Conservation (phyloP, 257 asterid species). For the Solanum chaucha region DNA sequence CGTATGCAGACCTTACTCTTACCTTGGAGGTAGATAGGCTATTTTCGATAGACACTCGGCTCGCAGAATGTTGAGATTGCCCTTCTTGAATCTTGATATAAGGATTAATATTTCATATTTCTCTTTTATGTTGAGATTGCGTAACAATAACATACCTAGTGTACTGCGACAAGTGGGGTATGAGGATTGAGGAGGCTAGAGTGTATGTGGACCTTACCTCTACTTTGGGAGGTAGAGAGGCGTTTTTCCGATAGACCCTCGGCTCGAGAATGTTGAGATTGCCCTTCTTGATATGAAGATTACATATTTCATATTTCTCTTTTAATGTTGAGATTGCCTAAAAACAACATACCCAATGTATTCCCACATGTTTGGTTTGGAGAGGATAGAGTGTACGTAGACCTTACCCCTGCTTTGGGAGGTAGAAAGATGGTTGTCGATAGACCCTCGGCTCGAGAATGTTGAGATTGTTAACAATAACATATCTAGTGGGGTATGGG, state of each 20-base stretch:
- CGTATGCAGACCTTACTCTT: neutral
- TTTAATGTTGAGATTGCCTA: neutral
- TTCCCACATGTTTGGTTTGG: neutral
- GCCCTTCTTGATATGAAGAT: neutral
- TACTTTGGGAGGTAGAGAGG: neutral
- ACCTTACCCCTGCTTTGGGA: neutral
- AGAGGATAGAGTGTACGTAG: neutral
- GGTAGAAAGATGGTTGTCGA: neutral
- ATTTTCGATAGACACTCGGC: neutral
- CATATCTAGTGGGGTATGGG: neutral
- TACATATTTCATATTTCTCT: neutral
- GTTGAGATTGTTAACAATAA: neutral
- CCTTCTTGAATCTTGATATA: neutral
- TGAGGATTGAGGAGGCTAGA: neutral
- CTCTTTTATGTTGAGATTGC: neutral
- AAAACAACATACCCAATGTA: neutral
- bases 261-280: neutral
- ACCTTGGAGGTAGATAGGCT: neutral
- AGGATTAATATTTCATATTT: neutral
- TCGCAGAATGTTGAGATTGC: neutral
- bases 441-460: neutral
- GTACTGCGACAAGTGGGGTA: neutral
- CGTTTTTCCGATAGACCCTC: neutral
- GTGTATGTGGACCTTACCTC: neutral
- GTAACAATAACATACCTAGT: neutral